Conservation (phyloP, 768 basidiomycete genomes). For the Sistotremastrum niveocremeum region DNA sequence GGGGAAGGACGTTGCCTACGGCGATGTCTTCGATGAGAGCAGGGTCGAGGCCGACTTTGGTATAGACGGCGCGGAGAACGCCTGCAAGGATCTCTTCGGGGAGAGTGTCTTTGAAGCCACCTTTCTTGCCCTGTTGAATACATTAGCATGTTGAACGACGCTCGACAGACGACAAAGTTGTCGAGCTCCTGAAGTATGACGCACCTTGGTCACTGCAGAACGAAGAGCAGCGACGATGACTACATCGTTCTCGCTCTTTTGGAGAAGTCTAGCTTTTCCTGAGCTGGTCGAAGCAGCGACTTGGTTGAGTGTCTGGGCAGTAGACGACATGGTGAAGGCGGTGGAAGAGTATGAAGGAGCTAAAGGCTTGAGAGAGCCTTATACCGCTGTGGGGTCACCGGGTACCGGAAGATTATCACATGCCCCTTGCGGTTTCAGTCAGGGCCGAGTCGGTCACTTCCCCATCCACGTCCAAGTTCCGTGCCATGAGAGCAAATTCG, state of each 20-base stretch:
- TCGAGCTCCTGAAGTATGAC: slow-evolving; percentile 7
- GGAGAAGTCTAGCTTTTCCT: slow-evolving; percentile 46
- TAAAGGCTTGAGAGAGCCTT: neutral
- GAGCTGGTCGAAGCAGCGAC: slow-evolving; percentile 3
- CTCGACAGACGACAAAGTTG: no score
- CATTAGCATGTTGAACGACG: no score
- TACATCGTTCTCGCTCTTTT: slow-evolving; percentile 72
- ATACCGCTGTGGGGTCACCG: no score
- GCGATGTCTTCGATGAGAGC: slow-evolving; percentile 60
- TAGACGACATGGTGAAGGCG: slow-evolving; percentile 2
- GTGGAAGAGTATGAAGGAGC: neutral
- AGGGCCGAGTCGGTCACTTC: no score
- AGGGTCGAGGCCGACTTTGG: slow-evolving; percentile 50
- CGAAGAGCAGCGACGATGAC: slow-evolving; percentile 84
- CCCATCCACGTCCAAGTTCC: no score
- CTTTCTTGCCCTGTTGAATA: slow-evolving; percentile 51
- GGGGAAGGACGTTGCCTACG: slow-evolving; percentile 63
- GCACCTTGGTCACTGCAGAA: slow-evolving; percentile 84
- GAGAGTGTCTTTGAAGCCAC: slow-evolving; percentile 83
- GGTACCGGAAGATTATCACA: no score
- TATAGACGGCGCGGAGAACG: slow-evolving; percentile 63
- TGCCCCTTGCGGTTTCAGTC: no score
- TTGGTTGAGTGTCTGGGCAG: slow-evolving; percentile 1
- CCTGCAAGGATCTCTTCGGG: slow-evolving; percentile 73
- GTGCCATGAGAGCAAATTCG: no score